These are phyloP conservation scores for Arthrobotrys sphaeroides DNA, from an alignment of 2,329 filamentous ascomycete species.

Conservation along the genomic window DNA sequence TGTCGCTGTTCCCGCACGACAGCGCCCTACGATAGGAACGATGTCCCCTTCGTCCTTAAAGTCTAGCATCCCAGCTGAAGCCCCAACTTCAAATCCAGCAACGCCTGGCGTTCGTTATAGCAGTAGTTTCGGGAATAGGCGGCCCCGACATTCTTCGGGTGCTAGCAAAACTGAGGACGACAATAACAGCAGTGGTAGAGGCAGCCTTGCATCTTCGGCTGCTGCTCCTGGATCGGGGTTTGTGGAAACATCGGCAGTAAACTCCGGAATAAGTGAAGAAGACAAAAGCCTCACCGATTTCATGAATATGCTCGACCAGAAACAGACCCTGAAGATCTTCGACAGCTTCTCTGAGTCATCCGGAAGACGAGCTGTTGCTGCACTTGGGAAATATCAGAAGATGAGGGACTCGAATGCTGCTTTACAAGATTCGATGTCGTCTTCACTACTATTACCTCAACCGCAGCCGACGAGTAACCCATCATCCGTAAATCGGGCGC, in stretches of 20 bases:
- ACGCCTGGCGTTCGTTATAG: slow-evolving; percentile 76
- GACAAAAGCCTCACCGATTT: slow-evolving; percentile 96
- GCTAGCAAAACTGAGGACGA: slow-evolving; percentile 69
- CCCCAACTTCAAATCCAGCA: slow-evolving; percentile 72
- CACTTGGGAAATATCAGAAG: slow-evolving; percentile 83
- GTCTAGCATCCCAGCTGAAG: slow-evolving; percentile 70
- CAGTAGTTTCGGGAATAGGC: slow-evolving; percentile 90
- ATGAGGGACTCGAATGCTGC: slow-evolving; percentile 90
- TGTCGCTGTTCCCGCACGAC: slow-evolving; percentile 59
- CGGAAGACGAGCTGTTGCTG: slow-evolving; percentile 77
- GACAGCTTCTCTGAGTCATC: slow-evolving; percentile 70
- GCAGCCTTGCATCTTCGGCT: slow-evolving; percentile 65
- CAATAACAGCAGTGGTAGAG: slow-evolving; percentile 69
- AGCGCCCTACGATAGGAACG: slow-evolving; percentile 61
- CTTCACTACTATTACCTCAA: slow-evolving; percentile 80
- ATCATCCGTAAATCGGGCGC: slow-evolving; percentile 66
- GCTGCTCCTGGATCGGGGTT: slow-evolving; percentile 79
- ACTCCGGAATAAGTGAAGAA: slow-evolving; percentile 75
- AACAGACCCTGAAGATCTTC: slow-evolving; percentile 85
- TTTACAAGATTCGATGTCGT: slow-evolving; percentile 91
- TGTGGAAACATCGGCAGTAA: slow-evolving; percentile 74
- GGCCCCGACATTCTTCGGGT: slow-evolving; percentile 78
- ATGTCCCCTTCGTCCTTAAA: slow-evolving; percentile 61
- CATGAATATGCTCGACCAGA: slow-evolving; percentile 84
- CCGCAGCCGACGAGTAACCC: slow-evolving; percentile 56